Evolutionary conservation across 163 green algal species (phyloP), one percentile per base, ranked within the genome.

Genomic region (Volvox carteri): DNA sequence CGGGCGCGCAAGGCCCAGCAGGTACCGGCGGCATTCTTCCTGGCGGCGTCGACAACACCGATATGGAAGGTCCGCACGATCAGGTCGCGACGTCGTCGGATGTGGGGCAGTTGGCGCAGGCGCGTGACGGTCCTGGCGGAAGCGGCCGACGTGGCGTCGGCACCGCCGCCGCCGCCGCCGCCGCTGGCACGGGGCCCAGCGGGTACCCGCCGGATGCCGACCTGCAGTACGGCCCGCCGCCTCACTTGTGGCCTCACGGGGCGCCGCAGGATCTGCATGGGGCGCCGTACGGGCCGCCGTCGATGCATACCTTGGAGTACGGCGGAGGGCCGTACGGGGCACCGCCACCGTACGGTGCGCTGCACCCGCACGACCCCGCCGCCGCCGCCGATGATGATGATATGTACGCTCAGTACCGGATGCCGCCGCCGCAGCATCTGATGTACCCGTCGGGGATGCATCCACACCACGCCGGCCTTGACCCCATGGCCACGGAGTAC

Each of bases 1-100:
- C 21, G 19, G 50, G 3, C 50, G 25, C 54, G 33, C 25, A 2
- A 25, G 4, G 12, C 30, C 18, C 21, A 56, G 12, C 1, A 23
- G 52, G 77, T 2, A 14, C 35, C 37, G 67, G 70, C 28, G 54
- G 54, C 54, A 65, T 65, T 30, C 19, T 39, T 18, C 30, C 75
- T 30, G 46, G 75, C 46, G 50, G 50, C 2, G n/a, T n/a, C n/a
- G 48, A 56, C 16, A 56, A 68, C 50, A 68, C 11, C 54, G 77
- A 85, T 11, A 56, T 74, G 1, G 77, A 88, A 25, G 48, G 37
- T 8, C 81, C 81, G 4, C 54, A 72, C 14, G 81, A 88, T 52
- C 65, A 60, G 35, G 81, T 72, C 35, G 80, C 80, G 6, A 88
- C 67, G 23, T 88, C 67, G 2, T 88, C 81, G 1, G 81, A 72